Percentiles rank a stretch among this genome's conserved stretches.
Evolutionary conservation across 257 asterid species (phyloP).

Genomic region (Fraxinus pennsylvanica): DNA sequence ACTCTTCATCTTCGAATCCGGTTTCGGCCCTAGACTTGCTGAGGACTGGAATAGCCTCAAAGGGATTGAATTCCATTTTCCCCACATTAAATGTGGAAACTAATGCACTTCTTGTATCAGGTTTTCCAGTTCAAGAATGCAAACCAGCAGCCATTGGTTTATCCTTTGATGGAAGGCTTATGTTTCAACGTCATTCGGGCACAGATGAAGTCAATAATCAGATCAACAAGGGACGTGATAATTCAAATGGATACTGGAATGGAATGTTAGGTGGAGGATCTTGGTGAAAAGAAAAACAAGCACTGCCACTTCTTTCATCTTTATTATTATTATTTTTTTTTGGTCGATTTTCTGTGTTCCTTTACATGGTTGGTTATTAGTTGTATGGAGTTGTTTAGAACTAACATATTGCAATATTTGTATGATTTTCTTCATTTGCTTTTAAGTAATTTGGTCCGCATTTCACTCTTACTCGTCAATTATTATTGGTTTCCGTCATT

Average conservation of each 20-base stretch:
- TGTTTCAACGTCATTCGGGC: conserved; percentile 45
- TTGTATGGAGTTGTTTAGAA: conserved; percentile 26
- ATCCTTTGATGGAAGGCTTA: conserved; percentile 43
- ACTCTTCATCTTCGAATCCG: conserved; percentile 31
- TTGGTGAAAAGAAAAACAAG: conserved; percentile 38
- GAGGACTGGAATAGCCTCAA: conserved; percentile 42
- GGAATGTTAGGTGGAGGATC: conserved; percentile 64
- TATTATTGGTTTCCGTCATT: neutral
- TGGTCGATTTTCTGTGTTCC: neutral
- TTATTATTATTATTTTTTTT: neutral
- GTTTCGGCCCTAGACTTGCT: conserved; percentile 52
- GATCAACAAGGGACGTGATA: conserved; percentile 41
- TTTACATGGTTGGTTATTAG: conserved; percentile 9
- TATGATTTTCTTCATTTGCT: neutral
- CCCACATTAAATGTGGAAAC: conserved; percentile 27
- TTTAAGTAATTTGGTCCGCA: neutral
- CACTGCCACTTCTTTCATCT: neutral
- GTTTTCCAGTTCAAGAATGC: conserved; percentile 61
- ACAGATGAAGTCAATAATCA: conserved; percentile 33
- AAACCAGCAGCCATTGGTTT: conserved; percentile 48
- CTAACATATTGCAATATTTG: conserved; percentile 7
- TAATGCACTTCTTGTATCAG: conserved; percentile 37
- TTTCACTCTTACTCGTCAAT: neutral
- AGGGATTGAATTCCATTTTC: conserved; percentile 30
- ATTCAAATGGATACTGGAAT: conserved; percentile 65